A percentile compares a stretch with the other conserved stretches of the same genome.
Conservation (phyloP, 306 rosid genomes). For the Calophaca sinica region DNA sequence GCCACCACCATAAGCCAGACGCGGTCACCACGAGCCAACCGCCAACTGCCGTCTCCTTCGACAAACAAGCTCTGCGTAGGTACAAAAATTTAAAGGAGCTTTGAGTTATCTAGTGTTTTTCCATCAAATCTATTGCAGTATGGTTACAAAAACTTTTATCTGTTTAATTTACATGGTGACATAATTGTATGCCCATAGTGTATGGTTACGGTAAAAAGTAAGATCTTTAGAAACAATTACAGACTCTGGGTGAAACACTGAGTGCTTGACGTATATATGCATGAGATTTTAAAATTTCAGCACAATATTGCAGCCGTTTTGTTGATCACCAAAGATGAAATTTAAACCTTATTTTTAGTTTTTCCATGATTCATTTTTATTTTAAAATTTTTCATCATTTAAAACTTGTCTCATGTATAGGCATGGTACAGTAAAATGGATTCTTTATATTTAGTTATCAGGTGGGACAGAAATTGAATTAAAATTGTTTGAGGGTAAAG, state of each 20-base stretch:
- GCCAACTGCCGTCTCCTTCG: too few relatives aligned
- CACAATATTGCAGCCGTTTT: constrained; percentile 13
- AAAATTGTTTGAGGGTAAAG: constrained; percentile 4
- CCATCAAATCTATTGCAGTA: too few relatives aligned
- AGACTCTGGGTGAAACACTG: background rate
- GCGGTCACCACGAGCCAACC: too few relatives aligned
- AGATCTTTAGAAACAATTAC: constrained; percentile 18
- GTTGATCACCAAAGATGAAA: constrained; percentile 5
- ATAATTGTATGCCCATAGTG: constrained; percentile 10
- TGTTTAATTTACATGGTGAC: constrained; percentile 7
- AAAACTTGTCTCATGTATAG: too few relatives aligned
- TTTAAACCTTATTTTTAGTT: constrained; percentile 1
- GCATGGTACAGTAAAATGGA: background rate
- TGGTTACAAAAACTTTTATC: constrained; percentile 2
- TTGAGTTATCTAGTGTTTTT: too few relatives aligned
- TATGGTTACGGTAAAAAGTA: background rate
- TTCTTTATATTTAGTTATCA: constrained; percentile 9
- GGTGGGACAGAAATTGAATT: background rate
- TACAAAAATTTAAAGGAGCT: too few relatives aligned
- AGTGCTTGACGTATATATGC: background rate
- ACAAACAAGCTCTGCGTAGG: too few relatives aligned
- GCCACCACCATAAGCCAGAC: too few relatives aligned
- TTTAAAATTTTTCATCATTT: constrained; percentile 1
- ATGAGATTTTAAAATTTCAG: background rate
- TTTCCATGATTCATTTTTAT: background rate